Conservation (phyloP, 2,329 filamentous ascomycete genomes). For the Helicocarpus griseus region DNA sequence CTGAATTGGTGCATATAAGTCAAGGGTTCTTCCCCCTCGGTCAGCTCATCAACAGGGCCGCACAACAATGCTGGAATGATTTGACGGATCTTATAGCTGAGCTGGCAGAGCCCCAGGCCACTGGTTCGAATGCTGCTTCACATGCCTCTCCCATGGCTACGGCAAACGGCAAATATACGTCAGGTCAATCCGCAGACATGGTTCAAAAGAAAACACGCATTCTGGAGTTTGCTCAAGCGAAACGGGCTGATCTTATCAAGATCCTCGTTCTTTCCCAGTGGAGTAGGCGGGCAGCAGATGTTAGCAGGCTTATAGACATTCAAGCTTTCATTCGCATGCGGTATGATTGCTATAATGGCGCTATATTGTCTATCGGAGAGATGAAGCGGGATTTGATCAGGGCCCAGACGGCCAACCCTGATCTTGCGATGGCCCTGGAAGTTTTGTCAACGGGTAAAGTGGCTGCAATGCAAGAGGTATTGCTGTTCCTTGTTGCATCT, state of each 20-base stretch:
- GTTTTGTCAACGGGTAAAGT: conserved; percentile 70
- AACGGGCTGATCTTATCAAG: conserved; percentile 86
- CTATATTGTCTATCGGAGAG: conserved; percentile 55
- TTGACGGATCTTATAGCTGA: conserved; percentile 60
- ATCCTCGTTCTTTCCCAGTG: conserved; percentile 82
- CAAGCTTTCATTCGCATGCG: conserved; percentile 62
- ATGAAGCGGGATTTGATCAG: conserved; percentile 63
- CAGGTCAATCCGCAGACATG: conserved; percentile 44
- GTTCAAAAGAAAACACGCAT: conserved; percentile 65
- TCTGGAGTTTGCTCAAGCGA: conserved; percentile 67
- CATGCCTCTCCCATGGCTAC: conserved; percentile 18
- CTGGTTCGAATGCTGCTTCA: conserved; percentile 31
- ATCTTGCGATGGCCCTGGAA: conserved; percentile 80
- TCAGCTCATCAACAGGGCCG: conserved; percentile 64
- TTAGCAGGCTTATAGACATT: conserved; percentile 82
- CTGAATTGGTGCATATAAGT: conserved; percentile 58
- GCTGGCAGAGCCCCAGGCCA: conserved; percentile 58
- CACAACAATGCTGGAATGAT: conserved; percentile 73
- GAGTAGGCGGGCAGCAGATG: conserved; percentile 67
- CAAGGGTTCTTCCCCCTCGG: conserved; percentile 67
- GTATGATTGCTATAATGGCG: conserved; percentile 49
- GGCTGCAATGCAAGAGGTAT: conserved; percentile 68
- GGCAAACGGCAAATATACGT: conserved; percentile 10
- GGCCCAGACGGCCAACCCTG: conserved; percentile 76
- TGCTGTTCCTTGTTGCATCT: not conserved